Evolutionary conservation across 225 moss, liverwort and hornwort species (phyloP).

Genomic region (Straminergon stramineum): DNA sequence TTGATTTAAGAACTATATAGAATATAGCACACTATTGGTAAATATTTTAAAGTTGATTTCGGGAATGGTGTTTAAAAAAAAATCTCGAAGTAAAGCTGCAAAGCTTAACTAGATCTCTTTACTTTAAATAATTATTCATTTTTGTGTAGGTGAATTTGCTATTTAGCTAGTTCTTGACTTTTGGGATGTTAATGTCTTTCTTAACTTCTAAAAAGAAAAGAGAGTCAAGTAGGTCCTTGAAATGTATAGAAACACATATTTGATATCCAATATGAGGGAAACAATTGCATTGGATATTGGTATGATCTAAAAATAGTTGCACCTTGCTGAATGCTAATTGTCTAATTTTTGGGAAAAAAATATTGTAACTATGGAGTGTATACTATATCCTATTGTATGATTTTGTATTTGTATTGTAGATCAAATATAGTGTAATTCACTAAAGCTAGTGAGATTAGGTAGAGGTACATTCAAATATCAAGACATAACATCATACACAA

Average conservation of each 20-base stretch:
- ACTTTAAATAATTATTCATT: not conserved
- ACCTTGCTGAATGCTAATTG: not conserved
- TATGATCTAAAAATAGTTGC: not conserved
- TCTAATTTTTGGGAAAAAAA: not conserved
- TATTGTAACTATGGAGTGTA: fast-evolving
- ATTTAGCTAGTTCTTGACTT: not conserved
- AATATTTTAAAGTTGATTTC: not conserved
- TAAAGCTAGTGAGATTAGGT: not conserved
- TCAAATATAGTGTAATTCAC: not conserved
- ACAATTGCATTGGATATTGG: not conserved
- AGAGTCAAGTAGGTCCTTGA: fast-evolving
- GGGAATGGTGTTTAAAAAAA: fast-evolving
- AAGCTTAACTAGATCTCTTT: not conserved
- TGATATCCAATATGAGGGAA: too few species aligned
- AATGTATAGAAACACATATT: fast-evolving
- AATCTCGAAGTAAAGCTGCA: too few species aligned
- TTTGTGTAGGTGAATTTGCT: not conserved
- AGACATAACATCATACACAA: not conserved
- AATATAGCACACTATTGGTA: not conserved
- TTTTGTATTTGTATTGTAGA: fast-evolving
- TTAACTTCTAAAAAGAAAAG: fast-evolving
- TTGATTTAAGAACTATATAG: not conserved
- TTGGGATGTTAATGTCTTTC: fast-evolving
- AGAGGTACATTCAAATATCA: not conserved
- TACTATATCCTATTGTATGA: not conserved